Base-by-base conservation (phyloP, 257 asterid species). In the Lantana camara region DNA sequence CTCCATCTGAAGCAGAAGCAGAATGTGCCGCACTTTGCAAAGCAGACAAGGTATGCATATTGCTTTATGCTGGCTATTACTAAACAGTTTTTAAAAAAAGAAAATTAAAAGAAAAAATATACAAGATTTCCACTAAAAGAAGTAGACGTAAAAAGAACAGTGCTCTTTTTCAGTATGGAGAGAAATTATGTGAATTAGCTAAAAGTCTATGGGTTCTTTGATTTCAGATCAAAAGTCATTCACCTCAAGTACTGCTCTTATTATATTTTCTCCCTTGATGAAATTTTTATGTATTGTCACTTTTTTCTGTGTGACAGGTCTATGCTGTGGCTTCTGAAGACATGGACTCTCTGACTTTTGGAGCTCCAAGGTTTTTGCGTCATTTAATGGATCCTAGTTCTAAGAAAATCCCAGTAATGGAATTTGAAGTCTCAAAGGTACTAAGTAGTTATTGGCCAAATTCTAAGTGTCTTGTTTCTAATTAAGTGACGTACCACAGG, bases 1-100 rank as follows among this genome's bases (percentile, higher is more conserved):
- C 99, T 79, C 96, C 97, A 75, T 82, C 95, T 60, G 99, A 94
- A 86, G 99, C 99, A 63, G 99, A 90, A 79, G 97, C 99, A 47
- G 85, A 90, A 72, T 94, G 99, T 88, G 95, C 96, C 19, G 82
- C 85, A 57, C 95, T 94, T 70, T 94, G 97, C 81, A 88, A 78
- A 77, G 61, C 77, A 57, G 92, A 65, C 66, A 76, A 88, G 91
- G 97, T 77, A 81, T 41, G 70, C 49, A 63, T 74, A 63, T 21
- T 40, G 22, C 40, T 56, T 15, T 22, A 21, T 34, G 50, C 12
- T 17, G 50, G 15, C 21, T 55, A 24, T 22, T 49, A 10, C 32
- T 20, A 22, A 71, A 9, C n/a, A 11, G 38, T 12, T 15, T 45
- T 44, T 29, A n/a, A n/a, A n/a, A n/a, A n/a, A n/a, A n/a, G n/a